Conservation (phyloP, 441 rosid species). For the Capsella rubella region DNA sequence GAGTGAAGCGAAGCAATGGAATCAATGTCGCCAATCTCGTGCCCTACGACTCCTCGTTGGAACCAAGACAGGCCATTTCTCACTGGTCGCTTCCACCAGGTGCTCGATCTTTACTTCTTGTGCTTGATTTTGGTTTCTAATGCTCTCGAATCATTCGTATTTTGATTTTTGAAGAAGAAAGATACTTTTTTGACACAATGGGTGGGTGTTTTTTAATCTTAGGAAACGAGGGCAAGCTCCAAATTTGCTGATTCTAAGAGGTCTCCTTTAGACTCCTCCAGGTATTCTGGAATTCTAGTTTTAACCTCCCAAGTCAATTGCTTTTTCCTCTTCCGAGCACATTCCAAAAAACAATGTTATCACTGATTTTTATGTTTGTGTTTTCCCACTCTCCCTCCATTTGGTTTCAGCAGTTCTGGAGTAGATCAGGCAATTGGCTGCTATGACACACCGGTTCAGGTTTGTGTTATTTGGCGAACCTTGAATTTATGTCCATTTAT, state of each 20-base stretch:
- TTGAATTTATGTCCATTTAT: not conserved
- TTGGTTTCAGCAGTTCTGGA: slow-evolving; percentile 53
- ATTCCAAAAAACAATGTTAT: not conserved
- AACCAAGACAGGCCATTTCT: slow-evolving; percentile 92
- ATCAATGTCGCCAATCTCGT: slow-evolving; percentile 47
- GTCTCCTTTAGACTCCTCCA: slow-evolving; percentile 47
- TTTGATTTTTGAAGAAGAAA: not conserved
- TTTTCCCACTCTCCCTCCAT: not conserved
- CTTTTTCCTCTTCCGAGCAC: slow-evolving; percentile 6
- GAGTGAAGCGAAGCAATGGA: slow-evolving; percentile 42
- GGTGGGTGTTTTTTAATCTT: slow-evolving; percentile 23
- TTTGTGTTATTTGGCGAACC: slow-evolving; percentile 35
- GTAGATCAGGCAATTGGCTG: slow-evolving; percentile 77
- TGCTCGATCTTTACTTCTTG: slow-evolving; percentile 20
- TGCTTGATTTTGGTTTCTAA: not conserved
- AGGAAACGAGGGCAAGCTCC: slow-evolving; percentile 72
- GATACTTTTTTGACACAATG: not conserved
- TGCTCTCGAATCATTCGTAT: not conserved
- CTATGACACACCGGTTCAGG: slow-evolving; percentile 88
- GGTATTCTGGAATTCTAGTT: slow-evolving; percentile 42
- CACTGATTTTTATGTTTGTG: slow-evolving; percentile 20
- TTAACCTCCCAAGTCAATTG: slow-evolving; percentile 4
- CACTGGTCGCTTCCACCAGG: slow-evolving; percentile 92
- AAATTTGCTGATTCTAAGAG: slow-evolving; percentile 62
- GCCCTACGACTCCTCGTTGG: slow-evolving; percentile 91